Evolutionary conservation across 805 yeast genomes (phyloP), one percentile per base, ranked within the genome.

Genomic region (Metschnikowia henanensis): DNA sequence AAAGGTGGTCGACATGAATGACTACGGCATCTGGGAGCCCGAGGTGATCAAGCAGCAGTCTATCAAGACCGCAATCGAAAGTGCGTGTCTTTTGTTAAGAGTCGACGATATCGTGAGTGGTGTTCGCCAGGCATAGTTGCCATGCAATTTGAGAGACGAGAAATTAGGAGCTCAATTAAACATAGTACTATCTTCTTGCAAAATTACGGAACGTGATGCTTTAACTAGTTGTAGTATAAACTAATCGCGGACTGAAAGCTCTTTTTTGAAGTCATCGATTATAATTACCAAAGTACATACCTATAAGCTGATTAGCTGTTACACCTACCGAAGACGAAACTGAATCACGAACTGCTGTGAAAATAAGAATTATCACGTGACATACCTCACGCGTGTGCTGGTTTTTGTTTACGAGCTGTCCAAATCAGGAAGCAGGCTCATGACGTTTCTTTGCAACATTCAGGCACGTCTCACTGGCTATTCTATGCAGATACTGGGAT

Each of bases 31-130:
- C 52, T 94, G 99, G 99, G 99, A 94, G 72, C 99, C 99, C 16
- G 97, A 92, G 72, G 97, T 88, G 38, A 88, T 94, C 68, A 94
- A 94, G 71, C 95, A 87, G 64, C 99, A 94, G 73, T 84, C 95
- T 52, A 84, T 92, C 55, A 94, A 94, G 75, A 94, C 99, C n/a
- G 96, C 96, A 28, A 87, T 94, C 52, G 99, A 94, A 72, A 85
- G 95, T 74, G 97, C 99, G 13, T 87, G 97, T 65, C 75, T 94
- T 72, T 74, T 94, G 59, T 75, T 94, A 62, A 84, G 99, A 60
- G 99, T 94, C 37, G 99, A 94, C 66, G 99, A 94, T 65, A 94
- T 94, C 53, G 99, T 94, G 33, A 84, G 95, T 65, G 99, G 98
- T 55, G 95, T 90, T 22, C 83, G 97, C 58, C 84, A 76, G 52